Evolutionary conservation across 2,329 filamentous ascomycete species (phyloP).

Genomic region (Colletotrichum sp.): DNA sequence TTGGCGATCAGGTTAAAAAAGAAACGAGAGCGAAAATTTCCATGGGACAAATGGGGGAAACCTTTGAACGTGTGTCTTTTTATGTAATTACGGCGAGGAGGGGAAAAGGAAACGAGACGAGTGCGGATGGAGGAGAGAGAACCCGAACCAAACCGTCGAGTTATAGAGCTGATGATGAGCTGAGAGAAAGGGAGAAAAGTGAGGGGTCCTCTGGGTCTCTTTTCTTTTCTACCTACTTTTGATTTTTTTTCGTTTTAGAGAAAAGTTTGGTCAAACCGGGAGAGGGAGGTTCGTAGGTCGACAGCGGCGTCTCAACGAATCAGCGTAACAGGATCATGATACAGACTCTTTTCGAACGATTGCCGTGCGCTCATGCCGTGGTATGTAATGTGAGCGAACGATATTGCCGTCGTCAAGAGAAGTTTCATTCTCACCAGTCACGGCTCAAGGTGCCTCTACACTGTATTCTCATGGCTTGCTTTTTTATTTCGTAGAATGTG

Average conservation of each 20-base stretch:
- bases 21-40: neutral
- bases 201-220: neutral
- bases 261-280: neutral
- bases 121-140: neutral
- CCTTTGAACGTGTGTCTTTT: slow-evolving; percentile 1
- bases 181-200: neutral
- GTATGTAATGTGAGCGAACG: neutral
- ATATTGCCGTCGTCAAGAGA: neutral
- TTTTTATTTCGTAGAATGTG: slow-evolving; percentile 2
- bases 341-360: slow-evolving; percentile 34
- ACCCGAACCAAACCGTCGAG: neutral
- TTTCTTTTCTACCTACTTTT: neutral
- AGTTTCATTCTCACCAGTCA: neutral
- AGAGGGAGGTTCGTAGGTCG: neutral
- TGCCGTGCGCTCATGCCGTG: neutral
- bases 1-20: neutral
- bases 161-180: neutral
- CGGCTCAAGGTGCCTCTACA: neutral
- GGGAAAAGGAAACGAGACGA: neutral
- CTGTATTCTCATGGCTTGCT: neutral
- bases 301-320: neutral
- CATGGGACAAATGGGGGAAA: neutral
- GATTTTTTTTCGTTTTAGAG: neutral
- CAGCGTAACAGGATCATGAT: slow-evolving; percentile 6
- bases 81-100: slow-evolving; percentile 19